Conservation (phyloP, 306 rosid genomes). For the Malus asiatica region DNA sequence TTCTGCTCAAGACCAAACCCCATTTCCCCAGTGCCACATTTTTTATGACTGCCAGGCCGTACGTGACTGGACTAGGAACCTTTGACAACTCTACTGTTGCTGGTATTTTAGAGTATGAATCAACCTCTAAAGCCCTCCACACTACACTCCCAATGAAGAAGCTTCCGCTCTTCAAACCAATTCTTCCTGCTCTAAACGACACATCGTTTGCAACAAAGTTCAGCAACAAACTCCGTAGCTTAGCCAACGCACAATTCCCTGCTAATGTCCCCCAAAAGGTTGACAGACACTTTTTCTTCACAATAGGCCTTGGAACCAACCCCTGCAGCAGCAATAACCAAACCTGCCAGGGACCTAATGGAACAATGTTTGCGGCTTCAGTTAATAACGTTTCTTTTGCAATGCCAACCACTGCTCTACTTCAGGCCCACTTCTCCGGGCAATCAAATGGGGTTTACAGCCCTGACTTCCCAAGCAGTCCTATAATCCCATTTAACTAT, state of each 20-base stretch:
- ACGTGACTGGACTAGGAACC: conserved; percentile 47
- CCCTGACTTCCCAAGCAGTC: conserved; percentile 31
- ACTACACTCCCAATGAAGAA: conserved; percentile 19
- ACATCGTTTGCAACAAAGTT: conserved; percentile 48
- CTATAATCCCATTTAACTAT: conserved; percentile 40
- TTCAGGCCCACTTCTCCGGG: conserved; percentile 50
- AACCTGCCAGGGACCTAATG: conserved; percentile 64
- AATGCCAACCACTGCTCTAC: conserved; percentile 45
- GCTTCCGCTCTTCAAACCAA: conserved; percentile 37
- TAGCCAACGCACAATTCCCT: conserved; percentile 39
- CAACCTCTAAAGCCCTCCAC: conserved; percentile 5
- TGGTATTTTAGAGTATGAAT: conserved; percentile 44
- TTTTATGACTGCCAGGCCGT: conserved; percentile 56
- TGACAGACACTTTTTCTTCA: conserved; percentile 53
- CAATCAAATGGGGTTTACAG: conserved; percentile 37
- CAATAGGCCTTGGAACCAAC: conserved; percentile 50
- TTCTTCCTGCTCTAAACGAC: conserved; percentile 53
- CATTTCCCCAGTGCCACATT: conserved; percentile 48
- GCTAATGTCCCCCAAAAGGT: conserved; percentile 60
- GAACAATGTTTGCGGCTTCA: conserved; percentile 63
- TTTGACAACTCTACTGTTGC: conserved; percentile 71
- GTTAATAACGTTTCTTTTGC: conserved; percentile 53
- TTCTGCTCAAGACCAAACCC: conserved; percentile 48
- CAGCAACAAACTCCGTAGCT: conserved; percentile 35
- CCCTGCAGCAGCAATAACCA: conserved; percentile 37